Conservation (phyloP, 2,329 filamentous ascomycete species). For the Sclerotiophoma versabilis region DNA sequence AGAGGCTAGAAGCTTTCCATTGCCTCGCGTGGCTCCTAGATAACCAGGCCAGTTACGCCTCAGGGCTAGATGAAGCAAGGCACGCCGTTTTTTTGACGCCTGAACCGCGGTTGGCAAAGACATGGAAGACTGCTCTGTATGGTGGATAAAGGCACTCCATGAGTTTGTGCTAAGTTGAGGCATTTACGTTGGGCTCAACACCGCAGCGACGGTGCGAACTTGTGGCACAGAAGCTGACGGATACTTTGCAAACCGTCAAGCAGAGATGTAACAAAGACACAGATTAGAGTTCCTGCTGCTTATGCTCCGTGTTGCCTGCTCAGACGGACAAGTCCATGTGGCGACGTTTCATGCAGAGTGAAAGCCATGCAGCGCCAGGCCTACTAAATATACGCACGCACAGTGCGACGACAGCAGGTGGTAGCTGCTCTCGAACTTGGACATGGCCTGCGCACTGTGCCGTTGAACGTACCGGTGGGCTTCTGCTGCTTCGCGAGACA, state of each 20-base stretch:
- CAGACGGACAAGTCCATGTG: background rate
- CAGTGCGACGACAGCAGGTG: slow-evolving; percentile 17
- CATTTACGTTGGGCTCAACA: slow-evolving; percentile 18
- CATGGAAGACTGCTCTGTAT: slow-evolving; percentile 5
- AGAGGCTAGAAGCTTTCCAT: slow-evolving; percentile 3
- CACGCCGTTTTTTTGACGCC: slow-evolving; percentile 12
- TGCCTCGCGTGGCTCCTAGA: slow-evolving; percentile 2
- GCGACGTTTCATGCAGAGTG: slow-evolving; percentile 13
- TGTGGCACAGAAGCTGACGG: slow-evolving; percentile 9
- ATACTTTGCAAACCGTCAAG: background rate
- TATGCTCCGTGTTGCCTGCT: slow-evolving; percentile 1
- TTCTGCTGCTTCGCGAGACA: slow-evolving; percentile 2
- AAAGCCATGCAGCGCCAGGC: slow-evolving; percentile 5
- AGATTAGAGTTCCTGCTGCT: slow-evolving; percentile 9
- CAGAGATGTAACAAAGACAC: slow-evolving; percentile 7
- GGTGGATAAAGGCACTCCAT: slow-evolving; percentile 14
- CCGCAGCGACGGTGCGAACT: slow-evolving; percentile 3
- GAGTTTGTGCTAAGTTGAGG: slow-evolving; percentile 15
- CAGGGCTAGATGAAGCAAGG: slow-evolving; percentile 6
- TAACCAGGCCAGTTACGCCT: slow-evolving; percentile 4
- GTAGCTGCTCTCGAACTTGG: slow-evolving; percentile 11
- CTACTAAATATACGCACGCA: slow-evolving; percentile 19
- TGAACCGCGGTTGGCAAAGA: slow-evolving; percentile 10
- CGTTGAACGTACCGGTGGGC: slow-evolving; percentile 3
- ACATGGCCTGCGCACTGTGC: slow-evolving; percentile 15